Evolutionary conservation across 768 basidiomycete species (phyloP).

Genomic region (Tricholoma sp.): DNA sequence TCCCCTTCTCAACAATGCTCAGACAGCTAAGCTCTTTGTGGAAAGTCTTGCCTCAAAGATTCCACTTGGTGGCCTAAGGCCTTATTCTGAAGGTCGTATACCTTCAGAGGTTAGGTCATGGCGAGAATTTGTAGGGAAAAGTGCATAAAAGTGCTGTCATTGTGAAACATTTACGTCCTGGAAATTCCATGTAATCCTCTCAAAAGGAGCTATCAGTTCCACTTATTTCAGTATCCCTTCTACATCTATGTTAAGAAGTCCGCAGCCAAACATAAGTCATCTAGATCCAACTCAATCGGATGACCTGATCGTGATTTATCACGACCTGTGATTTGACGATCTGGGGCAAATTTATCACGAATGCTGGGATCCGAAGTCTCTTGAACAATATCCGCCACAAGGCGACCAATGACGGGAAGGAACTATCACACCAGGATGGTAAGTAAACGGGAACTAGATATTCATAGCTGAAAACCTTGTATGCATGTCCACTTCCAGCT

Average conservation of each 20-base stretch:
- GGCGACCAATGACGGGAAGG: slow-evolving; percentile 74
- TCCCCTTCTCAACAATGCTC: slow-evolving; percentile 86
- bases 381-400: slow-evolving; percentile 72
- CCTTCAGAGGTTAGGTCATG: slow-evolving; percentile 91
- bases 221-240: neutral
- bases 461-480: slow-evolving; percentile 49
- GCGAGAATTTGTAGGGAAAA: slow-evolving; percentile 80
- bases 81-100: slow-evolving; percentile 82
- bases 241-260: slow-evolving; percentile 27
- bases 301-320: slow-evolving; percentile 11
- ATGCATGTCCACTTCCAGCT: slow-evolving; percentile 84
- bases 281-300: slow-evolving; percentile 36
- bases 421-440: slow-evolving; percentile 46
- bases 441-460: neutral
- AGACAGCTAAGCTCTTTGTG: slow-evolving; percentile 86
- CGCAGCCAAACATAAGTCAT: slow-evolving; percentile 43
- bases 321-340: slow-evolving; percentile 31
- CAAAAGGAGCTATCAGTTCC: slow-evolving; percentile 16
- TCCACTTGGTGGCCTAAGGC: slow-evolving; percentile 68
- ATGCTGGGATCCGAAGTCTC: slow-evolving; percentile 50
- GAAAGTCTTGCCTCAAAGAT: slow-evolving; percentile 84
- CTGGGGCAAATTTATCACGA: slow-evolving; percentile 57
- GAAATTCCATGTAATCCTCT: neutral
- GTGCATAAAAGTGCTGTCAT: slow-evolving; percentile 37
- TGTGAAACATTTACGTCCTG: neutral